Percentiles rank a stretch among this genome's conserved stretches.
These are phyloP conservation scores for Chaetomium globosum DNA, from an alignment of 2,329 filamentous ascomycete genomes.

Conservation along the genomic window DNA sequence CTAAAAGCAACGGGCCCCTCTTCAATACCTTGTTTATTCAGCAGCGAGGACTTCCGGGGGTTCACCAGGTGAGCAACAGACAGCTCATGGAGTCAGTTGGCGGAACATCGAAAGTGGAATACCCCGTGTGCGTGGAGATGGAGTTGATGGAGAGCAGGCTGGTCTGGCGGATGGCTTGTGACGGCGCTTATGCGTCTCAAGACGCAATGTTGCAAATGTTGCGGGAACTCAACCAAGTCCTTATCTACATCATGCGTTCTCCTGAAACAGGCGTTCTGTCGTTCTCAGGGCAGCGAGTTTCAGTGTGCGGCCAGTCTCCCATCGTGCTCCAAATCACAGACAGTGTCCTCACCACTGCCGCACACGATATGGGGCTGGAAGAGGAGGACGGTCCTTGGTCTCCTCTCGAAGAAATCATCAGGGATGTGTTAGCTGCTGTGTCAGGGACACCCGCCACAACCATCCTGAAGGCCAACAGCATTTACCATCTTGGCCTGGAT, in stretches of 20 bases:
- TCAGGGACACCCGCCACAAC: constrained; percentile 61
- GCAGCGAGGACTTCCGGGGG: constrained; percentile 45
- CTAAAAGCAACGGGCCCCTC: constrained; percentile 42
- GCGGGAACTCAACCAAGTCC: constrained; percentile 58
- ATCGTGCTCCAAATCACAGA: constrained; percentile 40
- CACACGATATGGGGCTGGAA: neutral
- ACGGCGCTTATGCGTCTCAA: constrained; percentile 56
- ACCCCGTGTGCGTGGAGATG: constrained; percentile 80
- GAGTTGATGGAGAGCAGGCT: constrained; percentile 61
- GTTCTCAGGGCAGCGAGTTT: constrained; percentile 56
- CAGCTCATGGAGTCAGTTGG: constrained; percentile 64
- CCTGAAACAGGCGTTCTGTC: constrained; percentile 56
- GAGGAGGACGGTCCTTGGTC: constrained; percentile 41
- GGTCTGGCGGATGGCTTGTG: constrained; percentile 73
- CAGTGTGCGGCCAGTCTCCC: constrained; percentile 65
- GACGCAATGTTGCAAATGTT: constrained; percentile 56
- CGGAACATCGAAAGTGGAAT: constrained; percentile 72
- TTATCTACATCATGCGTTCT: constrained; percentile 58
- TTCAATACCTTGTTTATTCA: constrained; percentile 63
- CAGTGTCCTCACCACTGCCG: neutral
- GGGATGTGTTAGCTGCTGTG: constrained; percentile 56
- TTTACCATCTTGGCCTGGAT: constrained; percentile 86
- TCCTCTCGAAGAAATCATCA: constrained; percentile 44
- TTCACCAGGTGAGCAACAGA: constrained; percentile 8
- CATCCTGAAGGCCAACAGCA: constrained; percentile 63